These are phyloP conservation scores for Nymphaea thermarum DNA, from an alignment of 164 flowering plant genomes.

Conservation along the genomic window DNA sequence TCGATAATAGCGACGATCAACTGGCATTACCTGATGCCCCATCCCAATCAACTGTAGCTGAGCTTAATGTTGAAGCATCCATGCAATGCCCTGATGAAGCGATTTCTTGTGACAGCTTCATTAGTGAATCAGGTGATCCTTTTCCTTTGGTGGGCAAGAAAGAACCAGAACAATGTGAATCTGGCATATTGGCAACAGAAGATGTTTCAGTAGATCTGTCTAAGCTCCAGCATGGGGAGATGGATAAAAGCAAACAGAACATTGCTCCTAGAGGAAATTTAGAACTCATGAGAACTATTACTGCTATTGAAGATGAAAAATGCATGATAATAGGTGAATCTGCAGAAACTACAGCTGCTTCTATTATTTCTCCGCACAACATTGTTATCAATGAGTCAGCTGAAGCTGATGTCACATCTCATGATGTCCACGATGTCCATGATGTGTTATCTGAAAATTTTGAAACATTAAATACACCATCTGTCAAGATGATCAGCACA, in stretches of 20 bases:
- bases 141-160: neutral
- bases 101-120: neutral
- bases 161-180: neutral
- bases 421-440: neutral
- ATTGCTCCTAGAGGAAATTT: slow-evolving; percentile 6
- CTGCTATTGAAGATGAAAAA: slow-evolving; percentile 7
- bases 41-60: neutral
- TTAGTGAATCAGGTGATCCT: neutral
- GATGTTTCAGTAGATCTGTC: neutral
- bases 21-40: neutral
- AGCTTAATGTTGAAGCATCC: neutral
- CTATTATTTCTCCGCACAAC: neutral
- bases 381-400: neutral
- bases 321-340: neutral
- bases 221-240: slow-evolving; percentile 6
- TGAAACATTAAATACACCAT: neutral
- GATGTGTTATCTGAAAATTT: neutral
- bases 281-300: slow-evolving; percentile 4
- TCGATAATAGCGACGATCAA: too few relatives aligned
- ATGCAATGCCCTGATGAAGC: neutral
- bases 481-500: neutral
- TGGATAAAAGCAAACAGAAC: slow-evolving; percentile 11
- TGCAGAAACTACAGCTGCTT: neutral
- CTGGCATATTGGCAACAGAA: neutral
- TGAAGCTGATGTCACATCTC: neutral